phyloP scores from a whole-genome alignment of 371 early-diverging fungal genomes.

The Synchytrium microbalum region DNA sequence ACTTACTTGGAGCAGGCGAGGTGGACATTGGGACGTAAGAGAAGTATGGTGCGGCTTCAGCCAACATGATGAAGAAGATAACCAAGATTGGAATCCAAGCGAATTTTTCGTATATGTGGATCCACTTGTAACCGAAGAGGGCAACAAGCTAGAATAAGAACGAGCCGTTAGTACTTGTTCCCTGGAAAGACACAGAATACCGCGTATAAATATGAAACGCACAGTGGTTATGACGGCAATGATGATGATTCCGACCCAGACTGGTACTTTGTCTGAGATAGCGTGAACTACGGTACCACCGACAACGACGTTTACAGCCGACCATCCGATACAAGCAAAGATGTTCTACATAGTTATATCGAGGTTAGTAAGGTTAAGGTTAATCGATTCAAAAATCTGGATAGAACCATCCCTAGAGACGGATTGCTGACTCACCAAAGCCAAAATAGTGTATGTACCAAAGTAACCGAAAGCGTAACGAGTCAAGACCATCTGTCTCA shows the following conservation, averaged over 20 bases:
- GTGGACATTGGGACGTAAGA: too few relatives aligned
- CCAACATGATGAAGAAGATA: conserved; percentile 24
- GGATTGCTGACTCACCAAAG: neutral
- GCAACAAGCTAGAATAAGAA: conserved; percentile 10
- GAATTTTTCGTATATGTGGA: conserved; percentile 28
- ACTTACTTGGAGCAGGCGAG: too few relatives aligned
- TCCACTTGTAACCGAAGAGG: conserved; percentile 25
- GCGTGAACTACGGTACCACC: conserved; percentile 20
- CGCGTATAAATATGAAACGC: neutral
- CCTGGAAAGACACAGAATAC: conserved; percentile 1
- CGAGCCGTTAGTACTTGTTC: neutral
- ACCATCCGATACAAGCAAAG: conserved; percentile 20
- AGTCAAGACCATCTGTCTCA: conserved; percentile 24
- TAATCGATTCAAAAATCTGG: neutral
- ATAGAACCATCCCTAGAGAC: neutral
- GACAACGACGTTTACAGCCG: conserved; percentile 18
- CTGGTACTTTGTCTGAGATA: conserved; percentile 14
- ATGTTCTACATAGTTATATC: conserved; percentile 19
- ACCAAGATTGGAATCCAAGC: conserved; percentile 25
- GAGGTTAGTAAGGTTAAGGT: too few relatives aligned
- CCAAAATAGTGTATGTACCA: too few relatives aligned
- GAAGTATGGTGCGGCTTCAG: conserved; percentile 9
- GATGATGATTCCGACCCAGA: conserved; percentile 20
- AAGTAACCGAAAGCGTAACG: conserved; percentile 24
- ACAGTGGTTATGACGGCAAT: conserved; percentile 19